Conservation (phyloP, 352 stramenopile species). For the Phytophthora europaea region DNA sequence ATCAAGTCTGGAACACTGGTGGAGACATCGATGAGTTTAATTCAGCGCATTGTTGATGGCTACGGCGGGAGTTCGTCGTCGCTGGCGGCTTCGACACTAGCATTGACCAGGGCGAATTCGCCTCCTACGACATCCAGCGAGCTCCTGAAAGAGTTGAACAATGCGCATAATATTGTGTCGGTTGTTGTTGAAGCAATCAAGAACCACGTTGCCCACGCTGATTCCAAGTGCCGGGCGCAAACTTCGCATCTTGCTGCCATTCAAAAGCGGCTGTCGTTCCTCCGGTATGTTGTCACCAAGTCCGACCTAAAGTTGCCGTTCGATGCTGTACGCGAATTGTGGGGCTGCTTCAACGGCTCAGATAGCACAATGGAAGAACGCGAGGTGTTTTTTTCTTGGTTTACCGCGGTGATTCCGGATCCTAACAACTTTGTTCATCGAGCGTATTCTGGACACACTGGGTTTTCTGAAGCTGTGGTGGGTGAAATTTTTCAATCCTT, state of each 20-base stretch:
- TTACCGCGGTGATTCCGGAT: constrained; percentile 71
- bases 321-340: constrained; percentile 67
- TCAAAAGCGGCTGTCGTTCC: constrained; percentile 71
- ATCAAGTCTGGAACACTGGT: constrained; percentile 66
- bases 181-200: constrained; percentile 72
- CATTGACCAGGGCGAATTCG: constrained; percentile 46
- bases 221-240: constrained; percentile 15
- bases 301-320: constrained; percentile 79
- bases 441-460: constrained; percentile 67
- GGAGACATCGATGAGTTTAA: constrained; percentile 82
- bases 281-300: constrained; percentile 80
- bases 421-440: constrained; percentile 79
- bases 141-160: constrained; percentile 76
- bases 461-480: constrained; percentile 61
- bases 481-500: constrained; percentile 62
- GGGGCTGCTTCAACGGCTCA: constrained; percentile 58
- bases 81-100: constrained; percentile 54
- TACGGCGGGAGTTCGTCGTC: constrained; percentile 43
- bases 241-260: constrained; percentile 28
- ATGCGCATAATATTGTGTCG: constrained; percentile 64
- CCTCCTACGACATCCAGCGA: constrained; percentile 54
- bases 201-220: constrained; percentile 43
- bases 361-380: constrained; percentile 47
- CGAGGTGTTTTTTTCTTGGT: constrained; percentile 83
- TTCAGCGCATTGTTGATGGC: constrained; percentile 75